phyloP scores from a whole-genome alignment of 1,284 basidiomycete genomes.

The Earliella scabrosa region DNA sequence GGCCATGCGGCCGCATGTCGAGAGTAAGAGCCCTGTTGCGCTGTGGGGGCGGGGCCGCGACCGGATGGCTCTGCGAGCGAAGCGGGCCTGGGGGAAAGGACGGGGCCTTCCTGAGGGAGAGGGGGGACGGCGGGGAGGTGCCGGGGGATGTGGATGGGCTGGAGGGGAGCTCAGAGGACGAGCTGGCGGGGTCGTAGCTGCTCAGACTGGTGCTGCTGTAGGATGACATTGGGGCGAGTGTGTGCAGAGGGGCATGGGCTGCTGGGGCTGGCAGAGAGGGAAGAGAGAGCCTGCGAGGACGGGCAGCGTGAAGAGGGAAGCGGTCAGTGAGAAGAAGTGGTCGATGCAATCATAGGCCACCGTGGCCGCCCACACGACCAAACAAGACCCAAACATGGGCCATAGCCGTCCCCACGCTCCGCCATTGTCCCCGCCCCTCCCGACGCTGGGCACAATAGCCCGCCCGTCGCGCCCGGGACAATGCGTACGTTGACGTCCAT shows the following conservation, averaged over 20 bases:
- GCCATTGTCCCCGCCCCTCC: background rate
- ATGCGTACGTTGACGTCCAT: too few relatives aligned
- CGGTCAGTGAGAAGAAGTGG: slow-evolving; percentile 12
- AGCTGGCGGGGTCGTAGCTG: slow-evolving; percentile 22
- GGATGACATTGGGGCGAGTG: slow-evolving; percentile 21
- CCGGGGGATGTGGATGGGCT: slow-evolving; percentile 20
- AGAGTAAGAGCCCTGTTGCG: slow-evolving; percentile 11
- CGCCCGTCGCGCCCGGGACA: background rate
- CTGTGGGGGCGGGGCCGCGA: background rate
- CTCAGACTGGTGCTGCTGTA: slow-evolving; percentile 28
- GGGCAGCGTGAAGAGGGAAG: background rate
- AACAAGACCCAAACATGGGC: slow-evolving; percentile 16
- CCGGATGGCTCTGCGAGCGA: background rate
- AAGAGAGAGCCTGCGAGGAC: slow-evolving; percentile 2
- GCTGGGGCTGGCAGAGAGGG: slow-evolving; percentile 1
- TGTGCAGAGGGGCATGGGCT: slow-evolving; percentile 1
- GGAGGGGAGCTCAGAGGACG: slow-evolving; percentile 14
- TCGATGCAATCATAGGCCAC: slow-evolving; percentile 14
- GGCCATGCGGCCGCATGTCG: slow-evolving; percentile 4
- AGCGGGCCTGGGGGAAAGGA: slow-evolving; percentile 1
- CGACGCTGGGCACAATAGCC: background rate
- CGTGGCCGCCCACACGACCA: slow-evolving; percentile 22
- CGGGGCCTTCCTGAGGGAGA: slow-evolving; percentile 8
- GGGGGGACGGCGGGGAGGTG: slow-evolving; percentile 13
- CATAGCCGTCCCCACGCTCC: background rate